These are phyloP conservation scores for Oryza meyeriana DNA, from an alignment of 176 grass and related monocot species.

Conservation along the genomic window DNA sequence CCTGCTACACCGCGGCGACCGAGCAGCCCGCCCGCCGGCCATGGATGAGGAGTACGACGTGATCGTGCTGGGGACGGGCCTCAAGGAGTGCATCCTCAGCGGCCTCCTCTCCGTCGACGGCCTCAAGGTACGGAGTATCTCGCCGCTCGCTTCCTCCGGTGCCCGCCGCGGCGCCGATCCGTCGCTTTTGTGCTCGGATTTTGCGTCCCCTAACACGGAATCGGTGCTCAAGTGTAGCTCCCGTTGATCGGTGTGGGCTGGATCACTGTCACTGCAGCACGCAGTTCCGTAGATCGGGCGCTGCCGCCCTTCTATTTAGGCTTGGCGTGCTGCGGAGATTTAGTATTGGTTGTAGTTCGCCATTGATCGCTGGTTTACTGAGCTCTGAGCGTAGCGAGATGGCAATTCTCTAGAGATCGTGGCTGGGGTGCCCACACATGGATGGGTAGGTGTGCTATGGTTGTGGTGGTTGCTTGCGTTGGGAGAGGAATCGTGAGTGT, in stretches of 20 bases:
- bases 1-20: too few relatives aligned
- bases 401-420: background rate
- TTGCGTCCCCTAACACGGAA: background rate
- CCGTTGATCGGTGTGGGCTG: background rate
- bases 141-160: too few relatives aligned
- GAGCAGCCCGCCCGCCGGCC: slow-evolving; percentile 13
- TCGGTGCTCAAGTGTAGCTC: background rate
- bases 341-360: background rate
- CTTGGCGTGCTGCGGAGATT: background rate
- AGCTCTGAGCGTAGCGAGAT: background rate
- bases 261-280: slow-evolving; percentile 16
- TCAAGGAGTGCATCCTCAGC: slow-evolving; percentile 99
- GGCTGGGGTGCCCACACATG: background rate
- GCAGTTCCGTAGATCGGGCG: slow-evolving; percentile 20
- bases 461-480: background rate
- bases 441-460: background rate
- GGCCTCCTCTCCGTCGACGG: slow-evolving; percentile 98
- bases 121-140: slow-evolving; percentile 54
- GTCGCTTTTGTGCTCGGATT: slow-evolving; percentile 10
- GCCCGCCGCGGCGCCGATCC: background rate
- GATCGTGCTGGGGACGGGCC: slow-evolving; percentile 92
- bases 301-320: slow-evolving; percentile 1
- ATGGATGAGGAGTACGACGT: slow-evolving; percentile 99
- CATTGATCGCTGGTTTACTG: background rate
- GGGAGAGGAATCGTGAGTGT: background rate